Conservation (phyloP, 192 early-diverging fungal genomes). For the Lunasporangiospora selenospora region DNA sequence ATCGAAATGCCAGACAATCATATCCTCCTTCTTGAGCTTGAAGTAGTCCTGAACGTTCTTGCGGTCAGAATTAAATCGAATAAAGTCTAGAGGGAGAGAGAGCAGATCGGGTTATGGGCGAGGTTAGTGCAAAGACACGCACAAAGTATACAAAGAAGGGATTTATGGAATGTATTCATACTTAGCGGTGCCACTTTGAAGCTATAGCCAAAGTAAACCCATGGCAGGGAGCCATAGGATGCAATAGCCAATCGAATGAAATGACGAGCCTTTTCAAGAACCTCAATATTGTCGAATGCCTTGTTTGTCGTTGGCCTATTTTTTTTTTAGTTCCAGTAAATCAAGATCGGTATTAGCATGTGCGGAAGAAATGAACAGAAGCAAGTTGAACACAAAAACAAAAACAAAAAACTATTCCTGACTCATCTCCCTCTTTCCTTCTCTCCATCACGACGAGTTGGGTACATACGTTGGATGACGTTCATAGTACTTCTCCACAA, state of each 20-base stretch:
- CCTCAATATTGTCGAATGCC: slow-evolving; percentile 32
- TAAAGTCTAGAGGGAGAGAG: slow-evolving; percentile 31
- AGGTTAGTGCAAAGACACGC: neutral
- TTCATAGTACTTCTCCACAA: slow-evolving; percentile 47
- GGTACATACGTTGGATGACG: slow-evolving; percentile 34
- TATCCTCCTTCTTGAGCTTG: slow-evolving; percentile 49
- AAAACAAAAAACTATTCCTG: neutral
- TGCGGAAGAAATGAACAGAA: neutral
- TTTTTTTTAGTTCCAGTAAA: neutral
- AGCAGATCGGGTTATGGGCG: neutral
- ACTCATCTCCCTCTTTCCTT: neutral
- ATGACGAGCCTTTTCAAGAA: slow-evolving; percentile 38
- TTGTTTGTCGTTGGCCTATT: slow-evolving; percentile 41
- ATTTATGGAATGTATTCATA: slow-evolving; percentile 1
- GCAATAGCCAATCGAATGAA: slow-evolving; percentile 52
- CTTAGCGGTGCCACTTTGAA: slow-evolving; percentile 44
- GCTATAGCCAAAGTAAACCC: slow-evolving; percentile 48
- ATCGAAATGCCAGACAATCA: slow-evolving; percentile 53
- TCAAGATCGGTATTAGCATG: neutral
- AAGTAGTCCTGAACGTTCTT: slow-evolving; percentile 51
- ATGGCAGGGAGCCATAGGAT: slow-evolving; percentile 42
- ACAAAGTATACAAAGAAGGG: neutral
- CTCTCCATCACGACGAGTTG: neutral
- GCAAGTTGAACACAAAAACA: neutral
- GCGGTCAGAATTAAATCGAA: slow-evolving; percentile 48